These are phyloP conservation scores for Radiomyces spectabilis DNA, from an alignment of 192 early-diverging fungal species.

Conservation along the genomic window DNA sequence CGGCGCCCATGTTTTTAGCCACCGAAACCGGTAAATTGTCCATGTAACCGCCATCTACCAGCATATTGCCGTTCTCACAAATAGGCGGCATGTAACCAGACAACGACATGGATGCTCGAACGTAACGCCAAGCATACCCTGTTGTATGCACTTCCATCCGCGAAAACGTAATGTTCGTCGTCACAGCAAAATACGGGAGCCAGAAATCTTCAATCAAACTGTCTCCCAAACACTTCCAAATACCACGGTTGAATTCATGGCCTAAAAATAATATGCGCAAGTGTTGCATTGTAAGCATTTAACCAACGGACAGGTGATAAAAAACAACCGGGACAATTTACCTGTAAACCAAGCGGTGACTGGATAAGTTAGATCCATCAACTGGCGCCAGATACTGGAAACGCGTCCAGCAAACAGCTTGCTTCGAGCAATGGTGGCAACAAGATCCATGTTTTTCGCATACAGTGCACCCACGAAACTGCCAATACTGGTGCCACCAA, in stretches of 20 bases:
- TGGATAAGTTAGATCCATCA: conserved; percentile 94
- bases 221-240: conserved; percentile 93
- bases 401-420: conserved; percentile 78
- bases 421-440: conserved; percentile 78
- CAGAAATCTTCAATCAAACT: conserved; percentile 97
- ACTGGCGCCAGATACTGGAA: conserved; percentile 78
- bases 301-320: no score
- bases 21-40: conserved; percentile 90
- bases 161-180: conserved; percentile 94
- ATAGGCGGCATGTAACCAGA: conserved; percentile 93
- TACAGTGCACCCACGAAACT: conserved; percentile 94
- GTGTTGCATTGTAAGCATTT: no score
- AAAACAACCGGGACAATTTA: conserved; percentile 8
- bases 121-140: conserved; percentile 95
- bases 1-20: conserved; percentile 70
- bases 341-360: conserved; percentile 85
- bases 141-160: conserved; percentile 86
- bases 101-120: conserved; percentile 97
- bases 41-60: conserved; percentile 98
- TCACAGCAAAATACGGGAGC: conserved; percentile 92
- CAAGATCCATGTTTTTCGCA: conserved; percentile 80
- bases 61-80: conserved; percentile 92
- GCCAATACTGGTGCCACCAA: conserved; percentile 97
- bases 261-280: no score
- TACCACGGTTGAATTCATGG: conserved; percentile 91